phyloP scores from a whole-genome alignment of 2,329 filamentous ascomycete genomes.

The Paraphaeosphaeria minitans region DNA sequence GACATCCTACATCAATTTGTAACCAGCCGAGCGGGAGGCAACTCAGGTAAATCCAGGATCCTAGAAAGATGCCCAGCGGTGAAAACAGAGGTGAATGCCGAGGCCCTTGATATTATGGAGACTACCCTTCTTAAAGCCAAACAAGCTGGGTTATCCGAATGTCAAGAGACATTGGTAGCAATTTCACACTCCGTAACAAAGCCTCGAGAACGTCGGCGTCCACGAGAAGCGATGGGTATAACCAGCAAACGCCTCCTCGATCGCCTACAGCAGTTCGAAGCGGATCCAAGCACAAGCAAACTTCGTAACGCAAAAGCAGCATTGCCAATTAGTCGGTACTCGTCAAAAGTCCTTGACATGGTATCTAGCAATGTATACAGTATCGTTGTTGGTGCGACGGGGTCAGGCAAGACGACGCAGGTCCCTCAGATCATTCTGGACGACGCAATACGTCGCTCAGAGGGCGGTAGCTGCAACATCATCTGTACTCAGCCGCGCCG shows the following conservation, averaged over 20 bases:
- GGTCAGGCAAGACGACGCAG: slow-evolving; percentile 12
- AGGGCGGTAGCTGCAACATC: slow-evolving; percentile 10
- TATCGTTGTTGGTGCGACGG: slow-evolving; percentile 10
- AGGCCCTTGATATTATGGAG: not conserved
- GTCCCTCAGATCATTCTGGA: slow-evolving; percentile 14
- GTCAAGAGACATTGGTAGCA: not conserved
- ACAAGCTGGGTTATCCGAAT: not conserved
- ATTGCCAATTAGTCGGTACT: slow-evolving; percentile 12
- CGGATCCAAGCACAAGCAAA: not conserved
- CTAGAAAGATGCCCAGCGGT: not conserved
- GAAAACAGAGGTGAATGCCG: not conserved
- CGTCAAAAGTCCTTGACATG: slow-evolving; percentile 6
- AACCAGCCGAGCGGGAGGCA: not conserved
- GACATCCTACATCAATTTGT: slow-evolving; percentile 1
- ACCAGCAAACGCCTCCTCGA: not conserved
- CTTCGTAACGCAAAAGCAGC: slow-evolving; percentile 7
- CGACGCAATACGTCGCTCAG: slow-evolving; percentile 1
- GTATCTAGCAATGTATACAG: slow-evolving; percentile 4
- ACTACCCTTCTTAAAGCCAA: not conserved
- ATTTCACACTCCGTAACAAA: not conserved
- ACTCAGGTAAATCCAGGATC: not conserved
- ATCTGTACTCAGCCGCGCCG: slow-evolving; percentile 13
- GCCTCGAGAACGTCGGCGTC: no score
- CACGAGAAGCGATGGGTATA: not conserved
- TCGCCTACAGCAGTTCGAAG: not conserved